Conservation (phyloP, 495 filamentous ascomycete species). For the Penicillium nucicola region DNA sequence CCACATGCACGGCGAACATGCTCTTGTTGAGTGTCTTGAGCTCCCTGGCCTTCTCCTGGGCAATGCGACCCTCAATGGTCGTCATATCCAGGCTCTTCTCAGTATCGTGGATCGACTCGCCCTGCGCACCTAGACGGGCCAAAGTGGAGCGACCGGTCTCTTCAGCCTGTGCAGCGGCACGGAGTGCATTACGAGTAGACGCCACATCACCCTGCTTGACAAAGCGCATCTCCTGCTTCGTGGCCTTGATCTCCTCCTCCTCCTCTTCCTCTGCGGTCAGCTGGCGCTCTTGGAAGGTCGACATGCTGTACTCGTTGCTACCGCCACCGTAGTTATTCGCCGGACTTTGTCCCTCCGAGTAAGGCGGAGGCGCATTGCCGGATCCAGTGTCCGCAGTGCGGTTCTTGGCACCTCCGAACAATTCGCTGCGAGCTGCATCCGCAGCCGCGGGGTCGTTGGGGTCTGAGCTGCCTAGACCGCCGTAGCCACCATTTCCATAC, state of each 20-base stretch:
- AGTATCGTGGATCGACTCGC: slow-evolving; percentile 74
- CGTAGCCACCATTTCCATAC: slow-evolving; percentile 69
- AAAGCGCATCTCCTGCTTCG: slow-evolving; percentile 71
- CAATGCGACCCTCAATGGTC: slow-evolving; percentile 62
- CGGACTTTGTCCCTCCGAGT: slow-evolving; percentile 31
- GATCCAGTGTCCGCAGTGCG: slow-evolving; percentile 42
- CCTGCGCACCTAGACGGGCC: slow-evolving; percentile 67
- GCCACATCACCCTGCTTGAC: slow-evolving; percentile 73
- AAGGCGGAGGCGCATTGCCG: slow-evolving; percentile 39
- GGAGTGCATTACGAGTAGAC: slow-evolving; percentile 65
- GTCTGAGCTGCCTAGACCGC: slow-evolving; percentile 58
- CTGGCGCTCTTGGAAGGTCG: slow-evolving; percentile 60
- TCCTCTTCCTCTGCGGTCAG: slow-evolving; percentile 74
- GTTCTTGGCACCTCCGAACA: slow-evolving; percentile 64
- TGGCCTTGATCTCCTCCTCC: slow-evolving; percentile 62
- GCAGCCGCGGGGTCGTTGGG: slow-evolving; percentile 49
- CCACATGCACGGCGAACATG: slow-evolving; percentile 79
- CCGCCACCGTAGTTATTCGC: slow-evolving; percentile 40
- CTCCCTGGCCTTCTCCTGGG: slow-evolving; percentile 71
- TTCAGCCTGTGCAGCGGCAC: slow-evolving; percentile 63
- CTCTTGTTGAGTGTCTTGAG: slow-evolving; percentile 72
- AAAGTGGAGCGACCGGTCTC: slow-evolving; percentile 69
- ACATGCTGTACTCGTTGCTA: slow-evolving; percentile 54
- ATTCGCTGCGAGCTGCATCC: slow-evolving; percentile 57
- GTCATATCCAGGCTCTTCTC: slow-evolving; percentile 73